Conservation (phyloP, 179 eudicot genomes). For the Sideroxylon spinosum region DNA sequence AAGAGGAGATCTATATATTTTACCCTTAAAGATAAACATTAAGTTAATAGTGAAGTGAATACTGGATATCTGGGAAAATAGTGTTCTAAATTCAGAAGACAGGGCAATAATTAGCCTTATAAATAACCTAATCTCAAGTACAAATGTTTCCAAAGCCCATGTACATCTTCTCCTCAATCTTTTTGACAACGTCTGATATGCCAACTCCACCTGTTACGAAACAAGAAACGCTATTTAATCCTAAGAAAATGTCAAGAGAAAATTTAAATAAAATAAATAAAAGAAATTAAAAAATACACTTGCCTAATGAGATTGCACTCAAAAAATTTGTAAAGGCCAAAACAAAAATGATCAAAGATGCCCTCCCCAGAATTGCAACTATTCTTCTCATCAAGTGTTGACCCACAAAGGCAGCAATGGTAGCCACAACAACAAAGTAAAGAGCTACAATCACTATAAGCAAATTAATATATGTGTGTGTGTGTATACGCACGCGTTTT, state of each 20-base stretch:
- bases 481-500: neutral
- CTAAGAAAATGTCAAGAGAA: neutral
- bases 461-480: neutral
- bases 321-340: conserved; percentile 49
- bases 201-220: conserved; percentile 36
- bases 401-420: conserved; percentile 58
- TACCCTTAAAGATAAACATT: too few species aligned
- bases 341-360: conserved; percentile 55
- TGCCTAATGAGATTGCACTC: conserved; percentile 57
- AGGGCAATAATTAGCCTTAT: too few species aligned
- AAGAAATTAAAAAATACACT: conserved; percentile 3
- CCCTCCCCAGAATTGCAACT: conserved; percentile 45
- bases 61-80: too few species aligned
- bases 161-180: conserved; percentile 34
- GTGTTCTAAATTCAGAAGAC: too few species aligned
- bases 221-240: neutral
- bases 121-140: conserved; percentile 15
- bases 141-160: conserved; percentile 50
- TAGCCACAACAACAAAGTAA: conserved; percentile 55
- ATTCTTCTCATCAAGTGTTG: conserved; percentile 59
- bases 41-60: too few species aligned
- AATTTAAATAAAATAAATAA: neutral
- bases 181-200: conserved; percentile 31
- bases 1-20: too few species aligned
- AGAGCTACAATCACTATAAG: conserved; percentile 36